phyloP scores from a whole-genome alignment of 805 yeast species.

The Candida insectorum region DNA sequence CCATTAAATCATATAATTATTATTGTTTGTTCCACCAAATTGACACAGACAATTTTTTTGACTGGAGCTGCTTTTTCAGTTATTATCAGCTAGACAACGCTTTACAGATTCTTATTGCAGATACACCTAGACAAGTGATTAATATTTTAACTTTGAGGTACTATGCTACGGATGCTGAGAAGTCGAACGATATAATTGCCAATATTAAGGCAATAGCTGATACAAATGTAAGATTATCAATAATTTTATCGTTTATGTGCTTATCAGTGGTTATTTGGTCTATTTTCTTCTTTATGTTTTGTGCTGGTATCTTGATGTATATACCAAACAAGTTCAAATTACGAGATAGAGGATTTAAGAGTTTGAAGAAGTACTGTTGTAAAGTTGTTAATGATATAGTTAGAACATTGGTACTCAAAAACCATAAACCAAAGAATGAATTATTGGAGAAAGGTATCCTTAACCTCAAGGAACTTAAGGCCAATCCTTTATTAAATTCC shows the following conservation, averaged over 20 bases:
- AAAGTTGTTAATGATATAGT: constrained; percentile 55
- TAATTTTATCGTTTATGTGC: constrained; percentile 73
- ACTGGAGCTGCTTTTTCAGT: constrained; percentile 63
- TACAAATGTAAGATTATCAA: constrained; percentile 59
- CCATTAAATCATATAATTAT: constrained; percentile 54
- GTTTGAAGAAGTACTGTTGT: constrained; percentile 62
- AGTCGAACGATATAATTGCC: constrained; percentile 38
- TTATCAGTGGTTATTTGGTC: constrained; percentile 74
- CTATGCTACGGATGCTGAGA: constrained; percentile 48
- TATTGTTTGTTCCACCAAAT: constrained; percentile 73
- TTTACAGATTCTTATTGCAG: constrained; percentile 63
- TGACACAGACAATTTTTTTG: constrained; percentile 58
- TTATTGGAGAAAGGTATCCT: constrained; percentile 29
- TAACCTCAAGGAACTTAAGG: constrained; percentile 19
- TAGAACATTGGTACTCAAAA: constrained; percentile 44
- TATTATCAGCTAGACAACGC: constrained; percentile 66
- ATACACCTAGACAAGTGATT: constrained; percentile 83
- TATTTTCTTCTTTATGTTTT: constrained; percentile 55
- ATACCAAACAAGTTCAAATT: constrained; percentile 50
- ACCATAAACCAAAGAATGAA: constrained; percentile 35
- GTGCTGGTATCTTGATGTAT: constrained; percentile 50
- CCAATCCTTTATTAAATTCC: constrained; percentile 24
- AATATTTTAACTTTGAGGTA: constrained; percentile 66
- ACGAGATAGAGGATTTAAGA: constrained; percentile 32
- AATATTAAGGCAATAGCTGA: constrained; percentile 58